Base-by-base conservation (phyloP, 2,329 filamentous ascomycete genomes). In the Biscogniauxia marginata region DNA sequence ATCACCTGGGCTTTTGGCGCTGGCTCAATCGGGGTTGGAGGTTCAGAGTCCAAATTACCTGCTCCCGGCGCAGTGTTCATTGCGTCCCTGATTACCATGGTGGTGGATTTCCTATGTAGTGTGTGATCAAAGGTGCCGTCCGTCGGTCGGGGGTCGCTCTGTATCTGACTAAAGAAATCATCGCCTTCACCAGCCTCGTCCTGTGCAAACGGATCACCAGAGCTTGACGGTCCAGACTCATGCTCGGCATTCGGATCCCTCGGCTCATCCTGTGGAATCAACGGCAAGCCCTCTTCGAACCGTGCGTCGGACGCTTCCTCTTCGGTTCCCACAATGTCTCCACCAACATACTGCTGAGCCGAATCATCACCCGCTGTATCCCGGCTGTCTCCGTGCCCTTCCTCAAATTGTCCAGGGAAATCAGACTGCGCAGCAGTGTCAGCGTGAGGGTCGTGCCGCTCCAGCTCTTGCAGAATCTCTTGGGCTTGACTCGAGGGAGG, bases 41-140 rank as follows among this genome's bases (percentile, higher is more conserved):
- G 56, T 47, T 65, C 67, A 4, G 62, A 61, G 49, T 69, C 66
- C 43, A 58, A 53, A 16, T 54, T 49, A 25, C 30, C 25, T 18
- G 46, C 44, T 8, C 24, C 49, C 21, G 52, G 22, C 43, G 13
- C 44, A 6, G 49, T 23, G 23, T 58, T 46, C n/a, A 61, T 51
- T 44, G 52, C 58, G 25, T 63, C 77, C 22, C 79, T 75, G 55
- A 90, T 74, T 1, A 88, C 86, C 70, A 91, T 84, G 65, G 81
- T 79, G 0, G 88, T 91, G 19, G 86, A 88, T 70, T 91, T 91
- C 54, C 88, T 81, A 62, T 85, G 80, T n/a, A 91, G 63, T 1
- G 70, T 55, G 43, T 65, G 69, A 45, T 66, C 70, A 46, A 63
- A 58, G 3, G 60, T 64, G 43, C 65, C 62, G 16, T 70, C 62